Conservation (phyloP, 345 rosid species). For the Mercurialis annua region DNA sequence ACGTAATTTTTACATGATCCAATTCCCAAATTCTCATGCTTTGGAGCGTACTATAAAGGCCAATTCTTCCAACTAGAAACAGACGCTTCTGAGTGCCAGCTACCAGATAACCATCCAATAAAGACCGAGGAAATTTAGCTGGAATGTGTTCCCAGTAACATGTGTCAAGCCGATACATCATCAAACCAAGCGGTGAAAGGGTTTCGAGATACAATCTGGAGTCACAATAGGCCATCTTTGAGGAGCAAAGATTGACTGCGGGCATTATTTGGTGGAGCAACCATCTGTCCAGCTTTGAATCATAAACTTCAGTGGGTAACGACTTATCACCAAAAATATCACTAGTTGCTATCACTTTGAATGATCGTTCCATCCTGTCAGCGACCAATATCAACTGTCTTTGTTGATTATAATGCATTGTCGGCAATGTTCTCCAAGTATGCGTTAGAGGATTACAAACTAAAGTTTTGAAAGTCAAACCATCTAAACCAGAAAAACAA, state of each 20-base stretch:
- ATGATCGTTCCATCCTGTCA: conserved; percentile 65
- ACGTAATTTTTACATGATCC: conserved; percentile 67
- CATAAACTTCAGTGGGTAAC: conserved; percentile 88
- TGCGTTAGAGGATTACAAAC: conserved; percentile 93
- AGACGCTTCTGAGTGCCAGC: conserved; percentile 89
- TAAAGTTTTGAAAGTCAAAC: conserved; percentile 67
- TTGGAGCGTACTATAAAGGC: conserved; percentile 87
- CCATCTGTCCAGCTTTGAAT: conserved; percentile 78
- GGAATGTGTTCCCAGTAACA: conserved; percentile 95
- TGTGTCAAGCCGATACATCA: conserved; percentile 77
- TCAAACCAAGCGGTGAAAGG: conserved; percentile 93
- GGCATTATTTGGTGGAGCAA: conserved; percentile 87
- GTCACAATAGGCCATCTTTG: conserved; percentile 93
- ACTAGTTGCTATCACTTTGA: conserved; percentile 85
- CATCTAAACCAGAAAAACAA: conserved; percentile 93
- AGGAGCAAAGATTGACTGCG: conserved; percentile 88
- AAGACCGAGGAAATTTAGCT: conserved; percentile 85
- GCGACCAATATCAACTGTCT: conserved; percentile 88
- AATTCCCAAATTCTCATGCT: conserved; percentile 98
- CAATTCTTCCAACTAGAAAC: conserved; percentile 92
- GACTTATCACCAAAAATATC: conserved; percentile 86
- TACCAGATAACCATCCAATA: conserved; percentile 89
- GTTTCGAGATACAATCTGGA: conserved; percentile 85
- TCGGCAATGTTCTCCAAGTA: conserved; percentile 72
- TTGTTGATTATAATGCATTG: conserved; percentile 84